These are phyloP conservation scores for Solanum microdontum DNA, from an alignment of 257 asterid genomes.

Conservation along the genomic window DNA sequence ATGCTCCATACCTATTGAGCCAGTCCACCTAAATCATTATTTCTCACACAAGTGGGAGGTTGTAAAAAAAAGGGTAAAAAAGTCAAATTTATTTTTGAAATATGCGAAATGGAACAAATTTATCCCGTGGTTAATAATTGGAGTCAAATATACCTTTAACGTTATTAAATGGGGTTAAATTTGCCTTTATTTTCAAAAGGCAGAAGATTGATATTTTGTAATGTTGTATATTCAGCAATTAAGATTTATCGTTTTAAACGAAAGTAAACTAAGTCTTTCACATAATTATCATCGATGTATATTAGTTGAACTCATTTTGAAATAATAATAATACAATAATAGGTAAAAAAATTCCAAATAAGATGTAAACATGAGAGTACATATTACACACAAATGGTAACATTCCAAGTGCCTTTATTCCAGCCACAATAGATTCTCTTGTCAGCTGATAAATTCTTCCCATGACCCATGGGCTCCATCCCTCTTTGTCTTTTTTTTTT, in stretches of 20 bases:
- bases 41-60: not conserved
- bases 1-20: not conserved
- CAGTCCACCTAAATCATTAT: not conserved
- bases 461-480: not conserved
- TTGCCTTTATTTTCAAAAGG: not conserved
- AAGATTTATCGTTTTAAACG: not conserved
- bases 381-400: not conserved
- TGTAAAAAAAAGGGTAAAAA: not conserved
- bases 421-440: not conserved
- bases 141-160: not conserved
- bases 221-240: not conserved
- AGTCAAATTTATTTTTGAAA: not conserved
- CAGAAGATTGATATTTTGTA: not conserved
- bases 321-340: not conserved
- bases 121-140: accelerated
- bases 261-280: too few species aligned
- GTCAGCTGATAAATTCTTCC: not conserved
- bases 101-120: not conserved
- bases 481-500: not conserved
- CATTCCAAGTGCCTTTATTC: not conserved
- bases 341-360: not conserved
- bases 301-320: not conserved
- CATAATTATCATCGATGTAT: too few species aligned
- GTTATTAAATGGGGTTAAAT: not conserved
- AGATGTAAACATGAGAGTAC: not conserved